Evolutionary conservation across 768 basidiomycete species (phyloP), one percentile per base, ranked within the genome.

Genomic region (Coprinopsis cinerea): DNA sequence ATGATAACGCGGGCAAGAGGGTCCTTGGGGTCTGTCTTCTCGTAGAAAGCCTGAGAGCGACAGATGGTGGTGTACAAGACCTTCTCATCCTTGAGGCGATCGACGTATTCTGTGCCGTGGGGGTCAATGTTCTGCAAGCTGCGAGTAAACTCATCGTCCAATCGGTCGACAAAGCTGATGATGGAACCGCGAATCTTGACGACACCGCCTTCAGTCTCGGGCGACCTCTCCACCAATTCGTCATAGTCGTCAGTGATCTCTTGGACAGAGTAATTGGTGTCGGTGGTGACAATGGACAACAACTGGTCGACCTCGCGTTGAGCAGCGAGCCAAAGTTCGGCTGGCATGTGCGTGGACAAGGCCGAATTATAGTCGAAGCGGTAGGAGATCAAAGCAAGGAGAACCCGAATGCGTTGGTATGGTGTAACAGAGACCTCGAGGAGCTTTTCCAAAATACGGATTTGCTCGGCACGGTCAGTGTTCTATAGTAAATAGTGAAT

Each of bases 91-190:
- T 92, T 92, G 50, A 99, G 73, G 42, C 96, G 81, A 62, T 97
- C 96, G 37, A 99, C 88, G 62, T 99, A 99, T 66, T 99, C 96
- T n/a, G 89, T 92, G 1, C 96, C 93, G 63, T 99, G 96, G 6
- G 96, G 95, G 60, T 99, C 96, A 55, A 96, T 92, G 61, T 97
- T 92, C 78, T 98, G 96, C 27, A 99, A 69, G 59, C 91, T 93
- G 62, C 89, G 89, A 37, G 93, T 97, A 65, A 99, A 99, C 69
- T 99, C 96, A 59, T 98, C 96, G 64, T 98, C 96, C 41, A 99
- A 70, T 47, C 94, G 85, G 65, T 99, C 96, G 41, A 99, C 81
- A 57, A 96, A 91, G 62, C 90, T 91, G 67, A 98, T 95, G 65
- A 99, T 82, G 62, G 89, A 95, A 36, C 96, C 96, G 45, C 95